Conservation (phyloP, 768 basidiomycete genomes). For the Pulveroboletus frians region DNA sequence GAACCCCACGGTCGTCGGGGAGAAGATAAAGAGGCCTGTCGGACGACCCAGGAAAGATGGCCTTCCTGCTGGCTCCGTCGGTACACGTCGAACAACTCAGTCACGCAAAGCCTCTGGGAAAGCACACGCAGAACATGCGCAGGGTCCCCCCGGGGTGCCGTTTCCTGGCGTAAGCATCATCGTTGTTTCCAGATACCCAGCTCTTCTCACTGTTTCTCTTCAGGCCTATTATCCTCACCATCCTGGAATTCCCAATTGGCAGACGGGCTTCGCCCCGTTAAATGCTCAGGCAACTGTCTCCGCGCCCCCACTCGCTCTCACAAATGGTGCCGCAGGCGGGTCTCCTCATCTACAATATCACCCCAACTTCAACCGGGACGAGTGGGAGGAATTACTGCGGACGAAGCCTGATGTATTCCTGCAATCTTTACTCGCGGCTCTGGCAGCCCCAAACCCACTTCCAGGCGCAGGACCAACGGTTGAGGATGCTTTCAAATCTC, state of each 20-base stretch:
- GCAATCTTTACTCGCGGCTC: constrained; percentile 48
- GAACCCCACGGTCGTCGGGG: constrained; percentile 34
- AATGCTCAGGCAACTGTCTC: constrained; percentile 25
- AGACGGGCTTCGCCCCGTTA: constrained; percentile 28
- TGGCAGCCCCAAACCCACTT: constrained; percentile 60
- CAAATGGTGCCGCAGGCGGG: constrained; percentile 19
- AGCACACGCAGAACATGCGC: constrained; percentile 15
- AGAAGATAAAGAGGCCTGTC: constrained; percentile 71
- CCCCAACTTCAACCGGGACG: constrained; percentile 48
- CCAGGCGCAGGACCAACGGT: constrained; percentile 58
- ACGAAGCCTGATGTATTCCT: constrained; percentile 56
- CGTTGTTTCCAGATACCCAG: neutral
- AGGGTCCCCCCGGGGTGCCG: constrained; percentile 25
- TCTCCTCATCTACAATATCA: constrained; percentile 27
- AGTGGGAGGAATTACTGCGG: constrained; percentile 59
- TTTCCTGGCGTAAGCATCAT: constrained; percentile 27
- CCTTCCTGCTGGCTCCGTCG: constrained; percentile 68
- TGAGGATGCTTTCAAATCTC: constrained; percentile 76
- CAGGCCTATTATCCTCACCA: constrained; percentile 32
- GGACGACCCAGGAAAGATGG: constrained; percentile 81
- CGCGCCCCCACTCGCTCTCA: constrained; percentile 32
- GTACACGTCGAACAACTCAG: constrained; percentile 38
- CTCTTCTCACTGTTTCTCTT: constrained; percentile 2
- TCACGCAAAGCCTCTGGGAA: constrained; percentile 37
- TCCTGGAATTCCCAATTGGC: constrained; percentile 28